These are phyloP conservation scores for Extremus antarcticus DNA, from an alignment of 495 filamentous ascomycete genomes.

Conservation along the genomic window DNA sequence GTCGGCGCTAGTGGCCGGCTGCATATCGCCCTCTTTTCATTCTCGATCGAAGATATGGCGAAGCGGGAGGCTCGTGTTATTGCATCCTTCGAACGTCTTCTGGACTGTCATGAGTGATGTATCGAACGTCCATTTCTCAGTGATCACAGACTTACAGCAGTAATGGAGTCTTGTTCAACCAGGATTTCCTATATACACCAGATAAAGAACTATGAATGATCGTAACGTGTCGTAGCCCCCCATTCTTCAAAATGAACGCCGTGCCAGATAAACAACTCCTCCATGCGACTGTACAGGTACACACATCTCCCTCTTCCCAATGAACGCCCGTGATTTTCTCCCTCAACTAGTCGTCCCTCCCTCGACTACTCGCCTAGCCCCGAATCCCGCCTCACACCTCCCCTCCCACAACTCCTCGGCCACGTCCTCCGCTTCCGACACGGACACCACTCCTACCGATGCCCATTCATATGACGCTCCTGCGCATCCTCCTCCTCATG, in stretches of 20 bases:
- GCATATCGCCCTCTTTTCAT: no score
- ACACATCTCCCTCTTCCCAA: no score
- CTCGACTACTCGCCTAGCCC: background rate
- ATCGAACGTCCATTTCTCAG: no score
- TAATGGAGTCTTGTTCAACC: no score
- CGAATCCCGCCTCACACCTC: background rate
- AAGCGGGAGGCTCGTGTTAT: no score
- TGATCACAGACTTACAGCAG: no score
- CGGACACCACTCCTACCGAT: background rate
- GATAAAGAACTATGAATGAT: background rate
- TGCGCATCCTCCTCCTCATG: slow-evolving; percentile 68
- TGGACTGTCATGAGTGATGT: no score
- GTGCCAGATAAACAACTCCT: background rate
- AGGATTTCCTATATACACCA: background rate
- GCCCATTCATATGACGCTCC: background rate
- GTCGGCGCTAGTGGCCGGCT: background rate
- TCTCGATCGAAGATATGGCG: no score
- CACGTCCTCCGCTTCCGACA: background rate
- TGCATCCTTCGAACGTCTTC: no score
- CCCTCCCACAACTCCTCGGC: background rate
- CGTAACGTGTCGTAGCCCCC: background rate
- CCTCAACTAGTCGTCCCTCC: background rate
- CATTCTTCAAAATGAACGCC: background rate
- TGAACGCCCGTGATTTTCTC: background rate
- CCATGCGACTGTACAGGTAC: background rate